Percentiles rank a stretch among this genome's conserved stretches.
Conservation (phyloP, 176 grass and related monocot genomes). For the Cenchrus americanus region DNA sequence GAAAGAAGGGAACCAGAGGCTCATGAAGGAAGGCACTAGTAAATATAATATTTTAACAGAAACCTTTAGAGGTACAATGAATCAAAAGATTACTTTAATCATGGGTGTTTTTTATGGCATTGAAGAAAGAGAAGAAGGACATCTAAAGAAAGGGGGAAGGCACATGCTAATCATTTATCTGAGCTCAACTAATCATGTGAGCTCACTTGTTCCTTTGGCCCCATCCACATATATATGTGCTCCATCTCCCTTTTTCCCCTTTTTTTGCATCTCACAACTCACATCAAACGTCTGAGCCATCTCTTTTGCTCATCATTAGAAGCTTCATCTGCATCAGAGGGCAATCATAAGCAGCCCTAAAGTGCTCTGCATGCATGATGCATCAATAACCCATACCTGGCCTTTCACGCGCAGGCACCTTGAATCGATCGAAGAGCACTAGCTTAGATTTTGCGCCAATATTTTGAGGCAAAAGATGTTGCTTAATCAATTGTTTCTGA, state of each 20-base stretch:
- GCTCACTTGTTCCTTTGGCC: constrained; percentile 65
- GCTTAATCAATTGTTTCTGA: constrained; percentile 24
- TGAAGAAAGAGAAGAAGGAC: constrained; percentile 50
- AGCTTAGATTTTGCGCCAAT: constrained; percentile 63
- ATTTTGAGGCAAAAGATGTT: constrained; percentile 50
- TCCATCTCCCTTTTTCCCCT: neutral
- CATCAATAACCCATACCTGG: constrained; percentile 45
- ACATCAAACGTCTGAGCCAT: constrained; percentile 35
- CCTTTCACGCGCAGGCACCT: constrained; percentile 48
- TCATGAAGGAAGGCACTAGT: constrained; percentile 26
- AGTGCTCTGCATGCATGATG: constrained; percentile 57
- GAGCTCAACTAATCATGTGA: constrained; percentile 92
- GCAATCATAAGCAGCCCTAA: constrained; percentile 68
- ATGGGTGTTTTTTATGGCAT: constrained; percentile 35
- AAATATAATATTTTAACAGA: constrained; percentile 36
- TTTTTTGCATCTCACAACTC: constrained; percentile 46
- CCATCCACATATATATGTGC: constrained; percentile 27
- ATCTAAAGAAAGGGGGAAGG: constrained; percentile 64
- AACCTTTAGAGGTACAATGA: constrained; percentile 68
- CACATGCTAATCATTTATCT: constrained; percentile 92
- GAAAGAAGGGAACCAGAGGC: constrained; percentile 1
- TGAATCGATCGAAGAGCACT: constrained; percentile 52
- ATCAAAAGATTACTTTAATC: constrained; percentile 61
- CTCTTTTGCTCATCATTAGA: constrained; percentile 55
- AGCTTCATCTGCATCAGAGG: constrained; percentile 59